Conservation (phyloP, 2,329 filamentous ascomycete species). For the Fonsecaea monophora region DNA sequence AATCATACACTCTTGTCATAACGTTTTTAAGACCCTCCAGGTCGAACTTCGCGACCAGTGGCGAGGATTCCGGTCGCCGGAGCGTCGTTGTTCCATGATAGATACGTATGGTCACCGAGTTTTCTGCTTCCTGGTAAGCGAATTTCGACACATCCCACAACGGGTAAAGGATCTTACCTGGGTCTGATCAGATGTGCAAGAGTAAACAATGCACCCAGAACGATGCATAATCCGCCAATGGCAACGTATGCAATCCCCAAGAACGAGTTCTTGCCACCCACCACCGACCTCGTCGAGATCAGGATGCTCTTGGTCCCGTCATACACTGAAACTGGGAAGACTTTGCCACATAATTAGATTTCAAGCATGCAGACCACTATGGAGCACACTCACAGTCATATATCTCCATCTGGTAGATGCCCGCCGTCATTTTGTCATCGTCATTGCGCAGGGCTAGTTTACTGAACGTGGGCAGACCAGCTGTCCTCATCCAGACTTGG, state of each 20-base stretch:
- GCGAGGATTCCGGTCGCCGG: constrained; percentile 58
- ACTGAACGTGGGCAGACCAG: constrained; percentile 90
- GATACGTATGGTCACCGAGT: constrained; percentile 95
- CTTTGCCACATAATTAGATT: constrained; percentile 54
- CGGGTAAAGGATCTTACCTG: constrained; percentile 62
- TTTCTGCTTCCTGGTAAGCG: constrained; percentile 65
- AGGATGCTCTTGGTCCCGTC: constrained; percentile 65
- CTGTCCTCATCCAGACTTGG: constrained; percentile 99
- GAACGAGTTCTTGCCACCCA: constrained; percentile 95
- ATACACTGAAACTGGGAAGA: constrained; percentile 72
- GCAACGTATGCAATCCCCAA: constrained; percentile 95
- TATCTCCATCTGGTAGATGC: constrained; percentile 78
- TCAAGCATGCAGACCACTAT: constrained; percentile 16
- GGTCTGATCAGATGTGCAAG: constrained; percentile 90
- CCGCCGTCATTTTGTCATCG: constrained; percentile 67
- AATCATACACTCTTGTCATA: constrained; percentile 28
- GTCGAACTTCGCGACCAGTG: constrained; percentile 63
- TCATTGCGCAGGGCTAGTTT: constrained; percentile 90
- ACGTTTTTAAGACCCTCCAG: constrained; percentile 39
- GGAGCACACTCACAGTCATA: constrained; percentile 69
- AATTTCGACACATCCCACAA: neutral
- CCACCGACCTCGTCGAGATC: constrained; percentile 77
- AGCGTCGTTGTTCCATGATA: constrained; percentile 88
- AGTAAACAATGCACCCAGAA: constrained; percentile 87
- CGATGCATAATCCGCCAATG: constrained; percentile 88